Conservation (phyloP, 129 eudicot species). For the Chrysanthemum seticuspe region DNA sequence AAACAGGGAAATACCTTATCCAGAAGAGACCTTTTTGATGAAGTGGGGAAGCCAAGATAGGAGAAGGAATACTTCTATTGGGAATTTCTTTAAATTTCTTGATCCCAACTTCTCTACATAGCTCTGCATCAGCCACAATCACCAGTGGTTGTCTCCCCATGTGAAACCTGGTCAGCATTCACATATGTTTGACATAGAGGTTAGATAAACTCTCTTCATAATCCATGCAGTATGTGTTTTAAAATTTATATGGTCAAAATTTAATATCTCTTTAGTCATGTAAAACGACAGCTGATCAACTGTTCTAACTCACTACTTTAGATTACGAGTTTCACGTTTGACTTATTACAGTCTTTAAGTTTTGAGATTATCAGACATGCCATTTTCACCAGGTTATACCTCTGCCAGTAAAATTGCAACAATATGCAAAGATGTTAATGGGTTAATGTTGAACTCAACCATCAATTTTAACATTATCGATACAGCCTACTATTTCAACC, state of each 20-base stretch:
- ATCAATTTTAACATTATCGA: too few species aligned
- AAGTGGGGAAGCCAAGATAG: constrained; percentile 90
- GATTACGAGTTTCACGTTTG: not conserved
- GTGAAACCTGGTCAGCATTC: constrained; percentile 62
- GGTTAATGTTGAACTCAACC: too few species aligned
- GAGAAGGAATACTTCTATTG: constrained; percentile 95
- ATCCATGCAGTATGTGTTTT: not conserved
- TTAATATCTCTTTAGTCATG: too few species aligned
- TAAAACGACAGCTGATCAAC: too few species aligned
- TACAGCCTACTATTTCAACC: too few species aligned
- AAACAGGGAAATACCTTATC: constrained; percentile 48
- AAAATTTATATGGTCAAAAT: not conserved
- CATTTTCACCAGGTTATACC: too few species aligned
- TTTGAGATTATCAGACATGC: too few species aligned
- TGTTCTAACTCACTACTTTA: too few species aligned
- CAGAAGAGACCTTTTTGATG: constrained; percentile 88
- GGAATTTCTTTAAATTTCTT: constrained; percentile 78
- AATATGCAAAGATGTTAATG: too few species aligned
- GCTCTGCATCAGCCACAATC: constrained; percentile 88
- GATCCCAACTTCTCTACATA: constrained; percentile 88
- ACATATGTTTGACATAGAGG: constrained; percentile 24
- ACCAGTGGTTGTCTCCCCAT: constrained; percentile 96
- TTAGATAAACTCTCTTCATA: not conserved
- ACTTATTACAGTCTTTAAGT: not conserved
- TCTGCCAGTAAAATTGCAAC: too few species aligned